Base-by-base conservation (phyloP, 805 yeast species). In the Saturnispora halmiae region DNA sequence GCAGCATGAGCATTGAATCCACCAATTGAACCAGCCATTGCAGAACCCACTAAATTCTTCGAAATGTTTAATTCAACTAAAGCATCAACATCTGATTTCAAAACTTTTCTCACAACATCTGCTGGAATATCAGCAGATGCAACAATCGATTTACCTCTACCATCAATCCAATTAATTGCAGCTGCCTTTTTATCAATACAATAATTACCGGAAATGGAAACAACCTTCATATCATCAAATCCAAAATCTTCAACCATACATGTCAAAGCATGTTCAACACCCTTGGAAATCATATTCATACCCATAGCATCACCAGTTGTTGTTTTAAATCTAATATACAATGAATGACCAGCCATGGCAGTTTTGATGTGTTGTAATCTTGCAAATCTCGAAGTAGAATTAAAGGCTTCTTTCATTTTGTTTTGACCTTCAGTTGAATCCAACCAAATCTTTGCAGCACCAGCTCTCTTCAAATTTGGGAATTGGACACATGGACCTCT, bases 231-330 rank as follows among this genome's bases (percentile, higher is more conserved):
- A 63, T 92, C 98, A 19, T 76, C 78, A 77, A 90, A 92, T 3
- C 96, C 97, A 59, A 80, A 79, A 53, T 81, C 88, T 53, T 81
- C 83, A 32, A 73, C 76, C 95, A 92, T 86, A 59, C 73, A 77
- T 46, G 79, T 78, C 55, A 92, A 73, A 1, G 96, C 76, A 59
- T 69, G 72, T 59, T 92, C 99, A 34, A 87, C 96, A 62, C 98
- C 99, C 65, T 92, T 92, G 22, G 97, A 90, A 46, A 92, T 92
- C 99, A 92, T 92, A 61, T 92, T 92, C 99, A 92, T 92, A 49
- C 99, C 99, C 99, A 92, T 92, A 15, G 99, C 99, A 68, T 92
- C 99, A 63, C 99, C 99, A 15, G 99, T 92, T 30, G 95, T 87
- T n/a, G 99, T 94, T 60, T 88, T 78, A 70, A 92, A 92, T 56